phyloP scores from a whole-genome alignment of 2,329 filamentous ascomycete species.

The Fusarium goolgardi region DNA sequence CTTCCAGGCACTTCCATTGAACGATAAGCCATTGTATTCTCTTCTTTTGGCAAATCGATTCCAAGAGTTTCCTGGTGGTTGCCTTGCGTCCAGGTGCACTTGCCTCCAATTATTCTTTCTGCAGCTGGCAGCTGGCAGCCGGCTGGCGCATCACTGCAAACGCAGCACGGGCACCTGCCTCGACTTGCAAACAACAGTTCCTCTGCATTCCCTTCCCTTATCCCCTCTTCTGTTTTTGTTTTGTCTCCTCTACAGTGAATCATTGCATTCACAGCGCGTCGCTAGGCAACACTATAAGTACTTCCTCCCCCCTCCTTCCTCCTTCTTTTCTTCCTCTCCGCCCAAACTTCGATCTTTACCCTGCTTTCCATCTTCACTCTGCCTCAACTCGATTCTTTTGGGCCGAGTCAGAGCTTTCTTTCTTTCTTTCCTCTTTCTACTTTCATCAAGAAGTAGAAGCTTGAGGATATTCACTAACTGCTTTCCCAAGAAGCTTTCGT shows the following conservation, averaged over 20 bases:
- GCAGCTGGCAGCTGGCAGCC: constrained; percentile 9
- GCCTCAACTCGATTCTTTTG: neutral
- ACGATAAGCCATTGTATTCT: neutral
- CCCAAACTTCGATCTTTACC: neutral
- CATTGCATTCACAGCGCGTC: constrained; percentile 1
- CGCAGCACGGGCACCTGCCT: constrained; percentile 19
- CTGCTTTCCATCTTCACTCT: neutral
- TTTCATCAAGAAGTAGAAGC: constrained; percentile 25
- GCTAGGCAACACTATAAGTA: constrained; percentile 20
- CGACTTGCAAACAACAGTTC: constrained; percentile 4
- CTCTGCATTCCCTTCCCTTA: neutral
- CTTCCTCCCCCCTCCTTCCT: neutral
- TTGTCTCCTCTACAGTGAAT: constrained; percentile 8
- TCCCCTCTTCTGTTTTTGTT: neutral
- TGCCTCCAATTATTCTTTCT: neutral
- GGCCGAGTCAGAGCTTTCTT: neutral
- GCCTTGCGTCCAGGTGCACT: neutral
- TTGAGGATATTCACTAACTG: constrained; percentile 26
- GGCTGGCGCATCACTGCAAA: constrained; percentile 11
- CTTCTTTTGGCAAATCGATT: neutral
- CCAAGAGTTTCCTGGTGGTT: neutral
- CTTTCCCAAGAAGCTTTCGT: constrained; percentile 3
- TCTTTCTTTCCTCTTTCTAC: constrained; percentile 5
- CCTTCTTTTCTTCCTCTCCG: constrained; percentile 9
- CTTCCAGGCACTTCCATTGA: neutral